Base-by-base conservation (phyloP, 148 eudicot species). In the Fagopyrum homotropicum region DNA sequence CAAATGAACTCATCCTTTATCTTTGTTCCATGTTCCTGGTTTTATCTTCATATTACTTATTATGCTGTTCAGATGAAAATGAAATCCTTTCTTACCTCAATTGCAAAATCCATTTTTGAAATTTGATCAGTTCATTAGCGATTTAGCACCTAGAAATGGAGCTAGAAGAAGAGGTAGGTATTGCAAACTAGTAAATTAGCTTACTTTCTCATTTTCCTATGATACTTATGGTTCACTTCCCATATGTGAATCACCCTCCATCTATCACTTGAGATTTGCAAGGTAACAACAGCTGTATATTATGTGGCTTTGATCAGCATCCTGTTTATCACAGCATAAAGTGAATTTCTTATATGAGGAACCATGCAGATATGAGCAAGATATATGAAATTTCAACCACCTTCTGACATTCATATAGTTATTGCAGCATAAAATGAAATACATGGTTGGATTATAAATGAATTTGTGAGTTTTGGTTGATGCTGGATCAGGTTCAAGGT, bases 401-500 rank as follows among this genome's bases (percentile, higher is more conserved):
- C 29, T 57, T 57, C 9, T 57, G 30, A 19, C 30, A 4, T 61
- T 40, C 45, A 9, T 16, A 16, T 16, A 29, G 69, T 61, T 29
- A 4, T 61, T 29, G 69, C 69, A 61, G 69, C 14, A 29, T 16
- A 16, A 61, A 61, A 26, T 16, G 7, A 26, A 26, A 17, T 6
- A 2, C 14, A 9, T 26, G 5, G 46, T 64, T 35, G 45, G n/a
- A 14, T 64, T 14, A 17, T 17, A 30, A 63, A 29, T 63, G 35
- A 22, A 26, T 59, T 22, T 9, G 35, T 59, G 4, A 22, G 40
- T 59, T 59, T 9, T 59, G 69, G 44, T 63, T 40, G 46, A 66
- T 59, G 52, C 74, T 40, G 49, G 45, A 29, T 55, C 93, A 94
- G 98, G 88, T 89, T 79, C 97, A 95, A 81, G 98, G 98, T 60